Percentiles rank a stretch among this genome's conserved stretches.
Evolutionary conservation across 805 yeast genomes (phyloP).

Genomic region (Starmerella sirachaensis): DNA sequence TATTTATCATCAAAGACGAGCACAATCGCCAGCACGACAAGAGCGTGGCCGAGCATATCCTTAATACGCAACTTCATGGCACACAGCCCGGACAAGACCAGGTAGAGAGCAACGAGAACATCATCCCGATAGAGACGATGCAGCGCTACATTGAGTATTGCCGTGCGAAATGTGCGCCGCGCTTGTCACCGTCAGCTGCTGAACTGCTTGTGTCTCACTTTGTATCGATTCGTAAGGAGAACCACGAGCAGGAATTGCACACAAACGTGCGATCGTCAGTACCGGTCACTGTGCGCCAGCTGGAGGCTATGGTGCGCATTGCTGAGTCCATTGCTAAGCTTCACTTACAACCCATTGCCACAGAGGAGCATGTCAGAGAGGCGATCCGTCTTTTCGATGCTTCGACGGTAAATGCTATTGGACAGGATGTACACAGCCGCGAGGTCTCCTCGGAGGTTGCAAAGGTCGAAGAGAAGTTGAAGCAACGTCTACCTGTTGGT

Average conservation of each 20-base stretch:
- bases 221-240: conserved; percentile 74
- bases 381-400: conserved; percentile 91
- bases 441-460: conserved; percentile 50
- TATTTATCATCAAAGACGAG: conserved; percentile 90
- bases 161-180: conserved; percentile 82
- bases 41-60: conserved; percentile 85
- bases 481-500: conserved; percentile 87
- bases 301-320: conserved; percentile 93
- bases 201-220: conserved; percentile 85
- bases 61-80: conserved; percentile 85
- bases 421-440: conserved; percentile 38
- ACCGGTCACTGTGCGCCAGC: conserved; percentile 94
- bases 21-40: conserved; percentile 78
- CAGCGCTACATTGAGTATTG: conserved; percentile 86
- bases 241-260: conserved; percentile 67
- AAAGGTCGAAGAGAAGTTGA: conserved; percentile 69
- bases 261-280: conserved; percentile 85
- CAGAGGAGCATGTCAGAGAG: conserved; percentile 84
- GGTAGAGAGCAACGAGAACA: conserved; percentile 50
- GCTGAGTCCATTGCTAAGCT: conserved; percentile 88
- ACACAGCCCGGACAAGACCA: conserved; percentile 31
- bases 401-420: conserved; percentile 93
- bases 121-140: conserved; percentile 82
- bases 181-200: conserved; percentile 77
- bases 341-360: conserved; percentile 69